Conservation (phyloP, 768 basidiomycete species). For the Suillus subalutaceus region DNA sequence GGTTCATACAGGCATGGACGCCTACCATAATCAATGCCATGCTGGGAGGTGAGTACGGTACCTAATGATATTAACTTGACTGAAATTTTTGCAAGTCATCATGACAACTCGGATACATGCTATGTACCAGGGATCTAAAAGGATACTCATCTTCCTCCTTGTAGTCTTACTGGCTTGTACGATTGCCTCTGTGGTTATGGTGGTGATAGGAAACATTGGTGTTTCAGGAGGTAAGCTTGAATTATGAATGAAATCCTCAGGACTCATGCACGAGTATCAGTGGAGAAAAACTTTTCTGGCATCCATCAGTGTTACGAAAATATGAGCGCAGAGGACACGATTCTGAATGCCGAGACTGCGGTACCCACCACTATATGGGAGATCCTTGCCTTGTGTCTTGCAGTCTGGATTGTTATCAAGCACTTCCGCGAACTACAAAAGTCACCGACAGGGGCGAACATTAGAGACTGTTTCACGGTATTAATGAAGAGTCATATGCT, state of each 20-base stretch:
- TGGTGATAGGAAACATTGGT: not conserved
- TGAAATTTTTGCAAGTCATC: not conserved
- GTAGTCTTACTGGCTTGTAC: not conserved
- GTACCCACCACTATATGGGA: not conserved
- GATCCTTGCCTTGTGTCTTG: not conserved
- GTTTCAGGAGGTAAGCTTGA: not conserved
- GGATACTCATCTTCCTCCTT: not conserved
- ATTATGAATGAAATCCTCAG: not conserved
- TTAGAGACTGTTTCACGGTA: not conserved
- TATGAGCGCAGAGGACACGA: not conserved
- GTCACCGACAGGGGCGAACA: not conserved
- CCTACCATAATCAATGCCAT: not conserved
- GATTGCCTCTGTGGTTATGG: not conserved
- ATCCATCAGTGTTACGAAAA: not conserved
- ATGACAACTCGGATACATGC: not conserved
- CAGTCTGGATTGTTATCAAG: not conserved
- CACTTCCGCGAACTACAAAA: not conserved
- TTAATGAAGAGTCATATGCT: slow-evolving; percentile 1
- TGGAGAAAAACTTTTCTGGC: not conserved
- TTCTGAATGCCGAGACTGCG: not conserved
- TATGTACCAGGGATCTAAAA: not conserved
- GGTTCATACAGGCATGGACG: not conserved
- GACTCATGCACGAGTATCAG: not conserved
- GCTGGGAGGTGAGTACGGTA: not conserved
- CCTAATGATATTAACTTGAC: not conserved